phyloP scores from a whole-genome alignment of 257 asterid genomes.

The Verbascum thapsus region DNA sequence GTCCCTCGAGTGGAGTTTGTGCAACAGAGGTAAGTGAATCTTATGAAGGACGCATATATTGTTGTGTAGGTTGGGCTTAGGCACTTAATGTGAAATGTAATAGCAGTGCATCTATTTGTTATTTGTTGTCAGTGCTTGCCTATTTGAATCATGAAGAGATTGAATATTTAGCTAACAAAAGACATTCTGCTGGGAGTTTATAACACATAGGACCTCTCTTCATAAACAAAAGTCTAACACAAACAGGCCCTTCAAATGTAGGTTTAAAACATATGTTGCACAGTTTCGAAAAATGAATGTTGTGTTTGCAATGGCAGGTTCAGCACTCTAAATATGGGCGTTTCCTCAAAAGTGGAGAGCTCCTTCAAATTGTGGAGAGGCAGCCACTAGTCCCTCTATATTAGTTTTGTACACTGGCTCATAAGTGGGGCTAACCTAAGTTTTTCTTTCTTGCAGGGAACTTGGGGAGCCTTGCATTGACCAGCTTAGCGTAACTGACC shows the following conservation, averaged over 20 bases:
- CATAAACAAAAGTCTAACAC: too few species aligned
- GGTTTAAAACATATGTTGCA: background rate
- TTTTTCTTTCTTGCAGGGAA: constrained; percentile 33
- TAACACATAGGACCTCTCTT: too few species aligned
- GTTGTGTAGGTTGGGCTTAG: background rate
- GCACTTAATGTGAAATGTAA: background rate
- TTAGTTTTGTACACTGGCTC: background rate
- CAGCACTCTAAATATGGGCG: constrained; percentile 29
- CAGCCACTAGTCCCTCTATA: constrained; percentile 22
- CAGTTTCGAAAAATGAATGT: background rate
- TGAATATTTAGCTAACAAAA: too few species aligned
- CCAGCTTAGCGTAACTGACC: constrained; percentile 45
- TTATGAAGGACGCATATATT: too few species aligned
- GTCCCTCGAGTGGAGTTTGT: constrained; percentile 21
- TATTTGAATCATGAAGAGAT: too few species aligned
- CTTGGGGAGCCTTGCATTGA: constrained; percentile 41
- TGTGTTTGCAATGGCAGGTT: constrained; percentile 36
- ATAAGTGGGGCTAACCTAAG: background rate
- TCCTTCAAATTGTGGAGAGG: constrained; percentile 57
- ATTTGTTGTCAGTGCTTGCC: too few species aligned
- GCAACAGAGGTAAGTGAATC: constrained; percentile 27
- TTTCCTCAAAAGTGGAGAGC: constrained; percentile 41
- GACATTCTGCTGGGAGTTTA: too few species aligned
- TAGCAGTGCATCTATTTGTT: background rate
- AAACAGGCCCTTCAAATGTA: too few species aligned